A percentile compares a stretch with the other conserved stretches of the same genome.
These are phyloP conservation scores for Salix koriyanagi DNA, from an alignment of 345 rosid genomes.

Conservation along the genomic window DNA sequence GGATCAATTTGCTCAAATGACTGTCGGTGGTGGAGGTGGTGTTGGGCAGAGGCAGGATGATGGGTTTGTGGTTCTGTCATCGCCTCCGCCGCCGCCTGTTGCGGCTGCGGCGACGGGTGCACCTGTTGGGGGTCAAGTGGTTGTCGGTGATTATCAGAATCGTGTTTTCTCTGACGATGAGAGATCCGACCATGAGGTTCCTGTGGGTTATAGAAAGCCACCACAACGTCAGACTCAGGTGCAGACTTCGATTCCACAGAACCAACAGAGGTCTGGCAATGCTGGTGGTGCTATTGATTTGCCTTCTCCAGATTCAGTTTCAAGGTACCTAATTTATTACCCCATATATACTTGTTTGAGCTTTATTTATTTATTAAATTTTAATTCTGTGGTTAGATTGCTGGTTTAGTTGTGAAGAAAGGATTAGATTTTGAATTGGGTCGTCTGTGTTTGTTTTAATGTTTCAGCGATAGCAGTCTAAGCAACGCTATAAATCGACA, in stretches of 20 bases:
- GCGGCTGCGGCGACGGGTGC: slow-evolving; percentile 40
- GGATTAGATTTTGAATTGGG: slow-evolving; percentile 28
- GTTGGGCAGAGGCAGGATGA: slow-evolving; percentile 42
- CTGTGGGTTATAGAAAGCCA: slow-evolving; percentile 50
- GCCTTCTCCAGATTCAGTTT: slow-evolving; percentile 84
- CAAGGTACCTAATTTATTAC: slow-evolving; percentile 51
- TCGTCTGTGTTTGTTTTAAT: slow-evolving; percentile 27
- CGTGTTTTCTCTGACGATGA: slow-evolving; percentile 79
- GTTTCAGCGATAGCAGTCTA: slow-evolving; percentile 75
- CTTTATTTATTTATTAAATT: background rate
- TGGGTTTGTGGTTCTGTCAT: slow-evolving; percentile 44
- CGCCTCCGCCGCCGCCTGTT: slow-evolving; percentile 59
- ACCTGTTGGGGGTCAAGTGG: slow-evolving; percentile 17
- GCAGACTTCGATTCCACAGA: slow-evolving; percentile 32
- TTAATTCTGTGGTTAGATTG: background rate
- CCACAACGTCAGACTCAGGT: slow-evolving; percentile 38
- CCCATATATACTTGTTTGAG: background rate
- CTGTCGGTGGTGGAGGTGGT: slow-evolving; percentile 26
- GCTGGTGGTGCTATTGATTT: slow-evolving; percentile 48
- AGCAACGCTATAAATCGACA: slow-evolving; percentile 55
- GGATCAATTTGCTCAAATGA: slow-evolving; percentile 74
- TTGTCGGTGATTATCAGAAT: slow-evolving; percentile 44
- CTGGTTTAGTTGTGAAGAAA: background rate
- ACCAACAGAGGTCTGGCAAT: slow-evolving; percentile 45
- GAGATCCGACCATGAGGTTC: slow-evolving; percentile 79